Percentiles rank a stretch among this genome's conserved stretches.
These are phyloP conservation scores for Fimicolochytrium jonesii DNA, from an alignment of 192 early-diverging fungal species.

Conservation along the genomic window DNA sequence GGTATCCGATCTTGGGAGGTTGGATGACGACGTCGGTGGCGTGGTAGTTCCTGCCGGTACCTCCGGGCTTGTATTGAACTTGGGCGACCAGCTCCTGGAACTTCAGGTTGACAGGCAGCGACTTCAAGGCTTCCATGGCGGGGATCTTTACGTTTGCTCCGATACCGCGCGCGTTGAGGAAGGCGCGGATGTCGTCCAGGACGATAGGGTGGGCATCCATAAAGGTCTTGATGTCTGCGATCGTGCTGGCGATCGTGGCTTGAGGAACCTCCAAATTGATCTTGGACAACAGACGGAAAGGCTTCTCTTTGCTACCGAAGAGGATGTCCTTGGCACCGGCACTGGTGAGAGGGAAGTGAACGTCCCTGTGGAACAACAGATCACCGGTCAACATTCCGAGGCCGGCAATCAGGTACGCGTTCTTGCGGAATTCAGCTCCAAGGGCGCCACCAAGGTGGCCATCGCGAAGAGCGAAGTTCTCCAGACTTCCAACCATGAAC, in stretches of 20 bases:
- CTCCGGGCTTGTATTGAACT: neutral
- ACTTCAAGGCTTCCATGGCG: neutral
- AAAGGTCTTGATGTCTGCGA: neutral
- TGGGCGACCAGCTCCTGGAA: neutral
- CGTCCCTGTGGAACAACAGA: constrained; percentile 12
- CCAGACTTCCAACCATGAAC: constrained; percentile 12
- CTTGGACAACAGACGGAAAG: constrained; percentile 20
- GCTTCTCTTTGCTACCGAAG: constrained; percentile 19
- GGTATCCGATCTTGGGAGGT: neutral
- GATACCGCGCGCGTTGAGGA: neutral
- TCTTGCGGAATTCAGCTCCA: neutral
- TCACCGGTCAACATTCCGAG: constrained; percentile 14
- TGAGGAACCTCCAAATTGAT: neutral
- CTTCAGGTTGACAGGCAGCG: constrained; percentile 19
- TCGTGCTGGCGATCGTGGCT: neutral
- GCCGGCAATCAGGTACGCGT: neutral
- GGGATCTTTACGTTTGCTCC: neutral
- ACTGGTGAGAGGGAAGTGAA: neutral
- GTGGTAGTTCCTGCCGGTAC: neutral
- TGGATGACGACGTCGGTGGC: constrained; percentile 8
- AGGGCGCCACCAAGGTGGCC: constrained; percentile 3
- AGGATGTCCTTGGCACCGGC: constrained; percentile 11
- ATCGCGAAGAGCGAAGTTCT: constrained; percentile 23
- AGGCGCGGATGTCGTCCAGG: constrained; percentile 12
- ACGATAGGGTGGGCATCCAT: constrained; percentile 12